Base-by-base conservation (phyloP, 768 basidiomycete species). In the Rhizopogon vulgaris region DNA sequence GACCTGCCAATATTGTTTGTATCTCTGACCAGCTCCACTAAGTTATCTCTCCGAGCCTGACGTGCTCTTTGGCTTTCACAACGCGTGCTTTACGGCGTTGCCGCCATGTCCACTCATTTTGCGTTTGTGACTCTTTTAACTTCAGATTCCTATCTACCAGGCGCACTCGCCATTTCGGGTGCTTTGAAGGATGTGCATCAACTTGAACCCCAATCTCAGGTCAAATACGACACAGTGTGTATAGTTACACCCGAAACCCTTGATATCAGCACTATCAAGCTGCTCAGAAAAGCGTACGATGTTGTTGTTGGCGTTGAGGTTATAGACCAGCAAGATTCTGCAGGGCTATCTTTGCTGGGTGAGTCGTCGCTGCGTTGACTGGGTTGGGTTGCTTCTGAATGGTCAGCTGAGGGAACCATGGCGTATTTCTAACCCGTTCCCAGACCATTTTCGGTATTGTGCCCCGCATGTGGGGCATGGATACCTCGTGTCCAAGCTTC, bases 171-270 rank as follows among this genome's bases (percentile, higher is more conserved):
- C 53, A 77, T 93, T 62, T 88, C 82, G 30, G 89, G 87, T 49
- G 89, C 95, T 14, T 78, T 99, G 58, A 80, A 79, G 51, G 89
- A 94, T 54, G 65, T 91, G 38, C 93, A 94, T 62, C 53, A 45
- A 24, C 11, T 37, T 47, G 52, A 59, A 14, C 76, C 80, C 15
- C 69, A 71, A 39, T 80, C 84, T 7, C 69, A 82, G 22, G 65
- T 73, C 41, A 68, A 78, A 27, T 78, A 84, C 52, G 76, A 84
- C 45, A 89, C 87, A 12, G 84, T 94, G 55, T 96, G 93, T 70
- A 73, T 99, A 39, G 91, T 95, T 55, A 95, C 95, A 25, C 96
- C 96, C 48, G 92, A 96, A 65, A 86, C 90, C 0, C 84, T 98
- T 66, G 85, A 90, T 67, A 87, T 94, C 24, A 75, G 78, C 45